phyloP scores from a whole-genome alignment of 2,329 filamentous ascomycete species.

The Diaporthe ampelina region DNA sequence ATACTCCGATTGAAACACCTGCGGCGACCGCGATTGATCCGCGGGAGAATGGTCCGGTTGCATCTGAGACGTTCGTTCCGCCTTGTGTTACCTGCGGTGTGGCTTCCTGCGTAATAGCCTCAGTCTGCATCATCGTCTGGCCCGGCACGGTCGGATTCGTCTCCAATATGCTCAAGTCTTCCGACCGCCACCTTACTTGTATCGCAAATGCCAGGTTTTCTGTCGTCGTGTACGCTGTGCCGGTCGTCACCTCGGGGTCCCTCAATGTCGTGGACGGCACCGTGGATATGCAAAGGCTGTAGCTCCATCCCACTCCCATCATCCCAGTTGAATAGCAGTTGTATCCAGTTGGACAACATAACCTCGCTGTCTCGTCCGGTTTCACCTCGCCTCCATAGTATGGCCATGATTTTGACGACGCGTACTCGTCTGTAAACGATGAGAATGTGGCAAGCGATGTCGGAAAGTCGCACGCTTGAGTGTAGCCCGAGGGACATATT shows the following conservation, averaged over 20 bases:
- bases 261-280: conserved; percentile 32
- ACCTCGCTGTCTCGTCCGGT: conserved; percentile 3
- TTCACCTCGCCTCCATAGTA: conserved; percentile 22
- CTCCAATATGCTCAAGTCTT: conserved; percentile 42
- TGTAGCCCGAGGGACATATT: conserved; percentile 41
- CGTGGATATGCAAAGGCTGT: conserved; percentile 41
- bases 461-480: conserved; percentile 20
- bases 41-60: neutral
- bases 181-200: conserved; percentile 43
- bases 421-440: neutral
- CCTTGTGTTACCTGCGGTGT: neutral
- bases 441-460: conserved; percentile 20
- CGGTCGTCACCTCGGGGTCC: conserved; percentile 2
- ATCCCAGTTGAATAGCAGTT: conserved; percentile 29
- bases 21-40: neutral
- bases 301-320: conserved; percentile 37
- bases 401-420: neutral
- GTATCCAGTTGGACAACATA: conserved; percentile 31
- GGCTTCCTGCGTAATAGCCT: neutral
- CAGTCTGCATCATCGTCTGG: conserved; percentile 34
- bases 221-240: conserved; percentile 5
- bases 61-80: neutral
- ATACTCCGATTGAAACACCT: conserved; percentile 9
- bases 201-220: conserved; percentile 41
- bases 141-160: conserved; percentile 44